phyloP scores from a whole-genome alignment of 2,329 filamentous ascomycete species.

The Calcarisporium arbuscula region DNA sequence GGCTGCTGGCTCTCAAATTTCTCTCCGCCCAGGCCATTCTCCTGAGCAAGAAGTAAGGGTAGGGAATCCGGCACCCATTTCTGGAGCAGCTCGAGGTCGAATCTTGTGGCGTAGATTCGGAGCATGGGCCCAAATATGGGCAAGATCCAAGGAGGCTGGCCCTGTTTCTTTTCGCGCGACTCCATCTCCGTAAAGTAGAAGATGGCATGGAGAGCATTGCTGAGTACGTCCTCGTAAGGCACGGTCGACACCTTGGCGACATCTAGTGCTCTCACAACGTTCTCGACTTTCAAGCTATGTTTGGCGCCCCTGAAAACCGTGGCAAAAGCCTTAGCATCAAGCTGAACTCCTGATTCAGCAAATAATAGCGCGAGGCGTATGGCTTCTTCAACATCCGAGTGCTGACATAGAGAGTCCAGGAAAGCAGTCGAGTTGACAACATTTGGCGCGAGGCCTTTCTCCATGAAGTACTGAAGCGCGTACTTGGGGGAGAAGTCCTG shows the following conservation, averaged over 20 bases:
- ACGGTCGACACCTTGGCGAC: conserved; percentile 43
- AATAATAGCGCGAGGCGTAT: conserved; percentile 27
- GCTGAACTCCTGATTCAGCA: conserved; percentile 41
- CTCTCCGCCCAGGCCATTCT: conserved; percentile 13
- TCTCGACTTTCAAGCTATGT: conserved; percentile 41
- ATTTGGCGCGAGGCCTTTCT: conserved; percentile 58
- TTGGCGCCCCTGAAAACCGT: conserved; percentile 69
- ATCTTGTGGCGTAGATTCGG: conserved; percentile 41
- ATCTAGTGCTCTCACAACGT: conserved; percentile 36
- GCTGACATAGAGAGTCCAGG: conserved; percentile 64
- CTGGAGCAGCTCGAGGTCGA: conserved; percentile 38
- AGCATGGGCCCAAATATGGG: conserved; percentile 42
- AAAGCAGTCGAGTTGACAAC: conserved; percentile 58
- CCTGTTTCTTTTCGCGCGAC: conserved; percentile 19
- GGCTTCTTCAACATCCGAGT: conserved; percentile 27
- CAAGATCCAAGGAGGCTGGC: conserved; percentile 24
- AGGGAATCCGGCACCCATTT: conserved; percentile 29
- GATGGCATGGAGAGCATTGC: conserved; percentile 41
- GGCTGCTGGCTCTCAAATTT: conserved; percentile 14
- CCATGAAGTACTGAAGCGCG: conserved; percentile 39
- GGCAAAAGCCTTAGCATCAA: conserved; percentile 62
- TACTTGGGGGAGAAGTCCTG: conserved; percentile 22
- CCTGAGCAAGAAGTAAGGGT: conserved; percentile 21
- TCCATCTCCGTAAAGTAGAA: conserved; percentile 38
- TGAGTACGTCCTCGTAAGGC: conserved; percentile 26